Conservation (phyloP, 2,329 filamentous ascomycete species). For the Simplicillium aogashimaense region DNA sequence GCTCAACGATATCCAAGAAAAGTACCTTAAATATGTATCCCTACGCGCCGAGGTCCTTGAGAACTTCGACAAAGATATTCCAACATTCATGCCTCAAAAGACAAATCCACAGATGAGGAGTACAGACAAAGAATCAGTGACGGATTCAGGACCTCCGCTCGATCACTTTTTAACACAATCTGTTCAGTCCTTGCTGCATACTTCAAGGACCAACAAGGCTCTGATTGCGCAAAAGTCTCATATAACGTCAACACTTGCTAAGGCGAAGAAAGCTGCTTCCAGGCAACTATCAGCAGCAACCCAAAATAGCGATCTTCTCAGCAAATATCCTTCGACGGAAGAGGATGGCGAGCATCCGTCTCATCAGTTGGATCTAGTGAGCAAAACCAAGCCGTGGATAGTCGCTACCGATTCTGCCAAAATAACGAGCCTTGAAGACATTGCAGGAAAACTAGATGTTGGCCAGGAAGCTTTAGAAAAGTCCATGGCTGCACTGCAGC, state of each 20-base stretch:
- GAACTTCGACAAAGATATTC: constrained; percentile 21
- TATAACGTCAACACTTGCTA: constrained; percentile 37
- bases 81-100: constrained; percentile 16
- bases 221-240: constrained; percentile 50
- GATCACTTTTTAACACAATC: constrained; percentile 45
- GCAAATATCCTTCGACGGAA: constrained; percentile 34
- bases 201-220: constrained; percentile 47
- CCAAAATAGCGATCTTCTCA: constrained; percentile 53
- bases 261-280: constrained; percentile 38
- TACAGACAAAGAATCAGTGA: constrained; percentile 1
- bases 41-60: constrained; percentile 37
- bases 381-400: constrained; percentile 46
- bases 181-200: constrained; percentile 38
- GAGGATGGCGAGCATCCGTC: constrained; percentile 22
- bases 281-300: constrained; percentile 43
- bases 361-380: constrained; percentile 22
- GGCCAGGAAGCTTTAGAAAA: constrained; percentile 46
- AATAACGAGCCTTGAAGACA: constrained; percentile 43
- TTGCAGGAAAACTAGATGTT: constrained; percentile 49
- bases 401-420: constrained; percentile 51
- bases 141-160: constrained; percentile 11
- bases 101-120: constrained; percentile 3
- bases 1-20: constrained; percentile 37
- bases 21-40: constrained; percentile 43
- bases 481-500: constrained; percentile 37